Evolutionary conservation across 2,329 filamentous ascomycete species (phyloP), one percentile per base, ranked within the genome.

Genomic region (Aphanoascus verrucosus): DNA sequence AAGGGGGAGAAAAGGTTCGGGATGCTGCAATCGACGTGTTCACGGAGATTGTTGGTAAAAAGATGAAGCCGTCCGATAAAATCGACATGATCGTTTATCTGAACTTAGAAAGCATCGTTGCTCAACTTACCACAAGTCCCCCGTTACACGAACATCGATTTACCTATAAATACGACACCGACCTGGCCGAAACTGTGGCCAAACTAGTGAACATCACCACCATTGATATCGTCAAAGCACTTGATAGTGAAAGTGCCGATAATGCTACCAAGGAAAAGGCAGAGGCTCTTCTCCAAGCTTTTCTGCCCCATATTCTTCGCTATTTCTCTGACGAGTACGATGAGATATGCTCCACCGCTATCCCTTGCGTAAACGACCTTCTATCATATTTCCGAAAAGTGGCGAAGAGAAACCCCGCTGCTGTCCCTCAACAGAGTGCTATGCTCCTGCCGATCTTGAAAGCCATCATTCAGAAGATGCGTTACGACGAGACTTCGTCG

Each of bases 251-350:
- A 14, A 65, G 68, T 35, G 62, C 68, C 42, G 78, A 81, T 57
- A 76, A 82, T 28, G 77, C 82, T 42, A 84, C 82, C 23, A 83
- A 81, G 61, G 77, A 79, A 44, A 85, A 83, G 62, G 91, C 93
- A 49, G 88, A 93, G 61, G 83, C 85, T 61, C 80, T 94, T 56
- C 76, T 97, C 51, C 85, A 86, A 64, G 80, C 81, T 40, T 97
- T 97, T 67, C 75, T 95, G 28, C 88, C 90, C 0, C 85, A 90
- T 61, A 78, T 97, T 11, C 76, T 98, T 49, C 86, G 91, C 38
- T 96, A 96, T 75, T 96, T 98, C 72, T 86, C 89, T 20, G 93
- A 98, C 69, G 90, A 98, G 66, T 98, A 94, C 68, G 93, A 98
- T 69, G 93, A 98, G 72, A 85, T 98, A 61, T 97, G 93, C 75